phyloP scores from a whole-genome alignment of 345 rosid genomes.

The Psidium friedrichsthalianum region DNA sequence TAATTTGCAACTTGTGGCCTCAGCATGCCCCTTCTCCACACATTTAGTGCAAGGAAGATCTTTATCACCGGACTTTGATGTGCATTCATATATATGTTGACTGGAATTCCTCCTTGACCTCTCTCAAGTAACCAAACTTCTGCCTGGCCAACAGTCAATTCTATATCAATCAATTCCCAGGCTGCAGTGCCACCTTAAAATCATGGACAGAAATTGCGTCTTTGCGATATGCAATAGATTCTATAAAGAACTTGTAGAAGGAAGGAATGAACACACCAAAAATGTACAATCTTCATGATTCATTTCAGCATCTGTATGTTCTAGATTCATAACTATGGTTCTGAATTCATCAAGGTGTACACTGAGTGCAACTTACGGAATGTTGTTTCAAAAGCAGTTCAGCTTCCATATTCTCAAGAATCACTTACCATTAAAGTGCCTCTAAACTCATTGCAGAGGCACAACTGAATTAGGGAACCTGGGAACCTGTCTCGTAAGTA shows the following conservation, averaged over 20 bases:
- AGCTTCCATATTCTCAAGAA: neutral
- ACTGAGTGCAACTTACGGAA: neutral
- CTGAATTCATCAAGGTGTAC: neutral
- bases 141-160: neutral
- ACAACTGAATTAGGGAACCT: neutral
- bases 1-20: neutral
- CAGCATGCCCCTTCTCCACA: neutral
- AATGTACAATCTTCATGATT: neutral
- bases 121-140: neutral
- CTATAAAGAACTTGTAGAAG: neutral
- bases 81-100: neutral
- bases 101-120: neutral
- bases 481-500: neutral
- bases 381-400: neutral
- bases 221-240: neutral
- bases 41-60: neutral
- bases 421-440: neutral
- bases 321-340: neutral
- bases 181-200: neutral
- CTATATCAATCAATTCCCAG: neutral
- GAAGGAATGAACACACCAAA: neutral
- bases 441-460: neutral
- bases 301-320: neutral
- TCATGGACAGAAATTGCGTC: neutral
- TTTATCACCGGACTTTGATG: neutral